These are phyloP conservation scores for Halophytophthora polymorphica DNA, from an alignment of 352 stramenopile species.

Conservation along the genomic window DNA sequence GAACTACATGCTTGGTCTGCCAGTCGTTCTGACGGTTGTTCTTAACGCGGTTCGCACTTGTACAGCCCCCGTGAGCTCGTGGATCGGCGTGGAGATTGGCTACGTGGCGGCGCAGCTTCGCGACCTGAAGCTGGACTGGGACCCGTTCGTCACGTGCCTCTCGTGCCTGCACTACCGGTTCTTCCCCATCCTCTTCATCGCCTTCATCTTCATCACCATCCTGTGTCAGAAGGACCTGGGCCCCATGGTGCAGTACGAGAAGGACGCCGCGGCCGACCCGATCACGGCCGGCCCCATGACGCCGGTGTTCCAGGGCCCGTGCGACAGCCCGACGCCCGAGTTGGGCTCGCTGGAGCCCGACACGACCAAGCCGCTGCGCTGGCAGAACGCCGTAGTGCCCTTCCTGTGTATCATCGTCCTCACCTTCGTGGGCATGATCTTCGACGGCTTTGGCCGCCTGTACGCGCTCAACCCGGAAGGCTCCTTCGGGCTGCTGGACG, in stretches of 20 bases:
- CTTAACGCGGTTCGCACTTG: neutral
- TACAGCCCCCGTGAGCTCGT: constrained; percentile 81
- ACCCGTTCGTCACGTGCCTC: constrained; percentile 85
- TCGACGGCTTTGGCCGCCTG: constrained; percentile 66
- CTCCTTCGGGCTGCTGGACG: constrained; percentile 58
- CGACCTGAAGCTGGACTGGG: constrained; percentile 78
- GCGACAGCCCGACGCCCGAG: constrained; percentile 63
- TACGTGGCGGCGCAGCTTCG: constrained; percentile 79
- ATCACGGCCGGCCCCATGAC: constrained; percentile 63
- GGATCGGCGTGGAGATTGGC: constrained; percentile 88
- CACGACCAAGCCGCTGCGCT: constrained; percentile 66
- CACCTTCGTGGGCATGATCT: constrained; percentile 87
- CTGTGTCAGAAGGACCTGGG: constrained; percentile 87
- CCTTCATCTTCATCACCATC: constrained; percentile 89
- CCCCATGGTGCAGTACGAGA: constrained; percentile 86
- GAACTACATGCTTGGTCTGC: neutral
- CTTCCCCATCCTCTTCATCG: constrained; percentile 88
- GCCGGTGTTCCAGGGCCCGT: constrained; percentile 57
- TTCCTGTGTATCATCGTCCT: constrained; percentile 80
- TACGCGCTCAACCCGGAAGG: constrained; percentile 42
- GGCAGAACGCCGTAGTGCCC: constrained; percentile 84
- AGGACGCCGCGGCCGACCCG: constrained; percentile 68
- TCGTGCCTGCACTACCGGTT: constrained; percentile 85
- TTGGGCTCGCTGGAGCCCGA: constrained; percentile 70
- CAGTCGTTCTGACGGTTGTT: constrained; percentile 1